These are phyloP conservation scores for Ceratocystis lukuohia DNA, from an alignment of 2,329 filamentous ascomycete species.

Conservation along the genomic window DNA sequence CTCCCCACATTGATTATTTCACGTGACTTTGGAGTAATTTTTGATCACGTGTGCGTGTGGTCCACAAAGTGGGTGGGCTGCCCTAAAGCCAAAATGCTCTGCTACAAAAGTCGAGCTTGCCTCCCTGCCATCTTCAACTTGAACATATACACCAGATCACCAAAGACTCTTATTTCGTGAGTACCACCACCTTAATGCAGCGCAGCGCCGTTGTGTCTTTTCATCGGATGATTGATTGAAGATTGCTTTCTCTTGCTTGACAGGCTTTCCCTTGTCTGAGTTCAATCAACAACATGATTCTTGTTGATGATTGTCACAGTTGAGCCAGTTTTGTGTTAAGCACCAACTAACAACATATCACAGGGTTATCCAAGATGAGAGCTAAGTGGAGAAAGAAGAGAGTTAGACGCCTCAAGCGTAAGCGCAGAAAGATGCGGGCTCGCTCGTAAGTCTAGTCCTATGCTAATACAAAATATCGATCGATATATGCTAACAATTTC, in stretches of 20 bases:
- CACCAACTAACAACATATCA: slow-evolving; percentile 22
- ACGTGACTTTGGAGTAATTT: slow-evolving; percentile 13
- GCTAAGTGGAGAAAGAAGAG: slow-evolving; percentile 99
- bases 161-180: slow-evolving; percentile 20
- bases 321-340: background rate
- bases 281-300: background rate
- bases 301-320: background rate
- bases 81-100: slow-evolving; percentile 19
- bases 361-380: slow-evolving; percentile 53
- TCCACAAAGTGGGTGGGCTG: slow-evolving; percentile 18
- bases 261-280: background rate
- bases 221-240: background rate
- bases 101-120: slow-evolving; percentile 18
- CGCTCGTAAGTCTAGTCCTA: slow-evolving; percentile 60
- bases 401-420: slow-evolving; percentile 96
- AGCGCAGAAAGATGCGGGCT: slow-evolving; percentile 99
- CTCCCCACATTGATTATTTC: slow-evolving; percentile 1
- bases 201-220: background rate
- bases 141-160: slow-evolving; percentile 16
- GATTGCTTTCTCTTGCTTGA: background rate
- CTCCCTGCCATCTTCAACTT: slow-evolving; percentile 6
- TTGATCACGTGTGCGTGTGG: slow-evolving; percentile 17
- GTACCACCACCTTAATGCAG: slow-evolving; percentile 1
- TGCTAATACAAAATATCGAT: background rate
- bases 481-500: background rate